A percentile compares a stretch with the other conserved stretches of the same genome.
Conservation (phyloP, 176 grass and related monocot species). For the Hyparrhenia diplandra region DNA sequence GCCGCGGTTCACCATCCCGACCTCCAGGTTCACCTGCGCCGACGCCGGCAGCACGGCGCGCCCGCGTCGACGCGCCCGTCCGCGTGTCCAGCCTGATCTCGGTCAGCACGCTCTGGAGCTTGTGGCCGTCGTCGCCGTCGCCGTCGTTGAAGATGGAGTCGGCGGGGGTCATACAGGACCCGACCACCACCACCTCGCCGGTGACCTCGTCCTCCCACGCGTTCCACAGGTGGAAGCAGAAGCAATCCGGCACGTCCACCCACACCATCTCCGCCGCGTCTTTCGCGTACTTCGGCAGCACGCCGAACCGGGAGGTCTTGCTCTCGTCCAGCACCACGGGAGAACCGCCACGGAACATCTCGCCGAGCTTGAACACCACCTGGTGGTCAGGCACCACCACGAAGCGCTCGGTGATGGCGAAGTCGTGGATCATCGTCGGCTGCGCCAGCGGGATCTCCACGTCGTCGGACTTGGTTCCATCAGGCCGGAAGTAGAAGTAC, state of each 20-base stretch:
- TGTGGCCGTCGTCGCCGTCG: slow-evolving; percentile 14
- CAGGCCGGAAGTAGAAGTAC: slow-evolving; percentile 67
- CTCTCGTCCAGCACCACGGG: slow-evolving; percentile 74
- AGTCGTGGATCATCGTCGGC: slow-evolving; percentile 97
- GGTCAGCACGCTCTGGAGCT: slow-evolving; percentile 69
- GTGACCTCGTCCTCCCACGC: slow-evolving; percentile 69
- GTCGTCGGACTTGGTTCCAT: slow-evolving; percentile 63
- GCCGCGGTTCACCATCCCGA: slow-evolving; percentile 78
- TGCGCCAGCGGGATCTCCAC: slow-evolving; percentile 69
- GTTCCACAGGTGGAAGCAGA: slow-evolving; percentile 99
- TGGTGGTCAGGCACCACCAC: slow-evolving; percentile 87
- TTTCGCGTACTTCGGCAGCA: slow-evolving; percentile 80
- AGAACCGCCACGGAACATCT: slow-evolving; percentile 82
- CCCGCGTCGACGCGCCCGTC: slow-evolving; percentile 60
- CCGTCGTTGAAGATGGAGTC: slow-evolving; percentile 94
- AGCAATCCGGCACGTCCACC: slow-evolving; percentile 92
- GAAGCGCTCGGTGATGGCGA: slow-evolving; percentile 82
- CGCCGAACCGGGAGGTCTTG: slow-evolving; percentile 72
- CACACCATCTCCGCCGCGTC: slow-evolving; percentile 61
- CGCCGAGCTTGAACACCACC: slow-evolving; percentile 76
- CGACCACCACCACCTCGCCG: slow-evolving; percentile 71
- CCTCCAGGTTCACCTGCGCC: slow-evolving; percentile 71
- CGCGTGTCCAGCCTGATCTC: slow-evolving; percentile 78
- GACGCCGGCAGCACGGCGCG: slow-evolving; percentile 41
- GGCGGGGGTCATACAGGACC: slow-evolving; percentile 85